Evolutionary conservation across 2,329 filamentous ascomycete genomes (phyloP).

Genomic region (Teratosphaeria epicoccoides): DNA sequence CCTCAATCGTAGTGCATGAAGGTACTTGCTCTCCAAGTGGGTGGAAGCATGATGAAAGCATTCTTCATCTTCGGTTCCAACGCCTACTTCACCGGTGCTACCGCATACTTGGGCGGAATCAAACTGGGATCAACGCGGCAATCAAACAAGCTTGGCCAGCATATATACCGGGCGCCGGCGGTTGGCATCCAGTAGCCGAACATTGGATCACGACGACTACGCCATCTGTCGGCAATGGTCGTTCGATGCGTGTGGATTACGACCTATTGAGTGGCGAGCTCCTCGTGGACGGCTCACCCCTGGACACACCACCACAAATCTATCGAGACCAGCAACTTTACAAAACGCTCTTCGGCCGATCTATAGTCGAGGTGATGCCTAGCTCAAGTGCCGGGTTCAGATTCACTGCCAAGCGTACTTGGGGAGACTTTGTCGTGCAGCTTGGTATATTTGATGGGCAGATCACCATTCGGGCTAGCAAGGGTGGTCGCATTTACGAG

Average conservation of each 20-base stretch:
- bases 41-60: background rate
- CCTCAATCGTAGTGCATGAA: slow-evolving; percentile 14
- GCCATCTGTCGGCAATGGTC: slow-evolving; percentile 20
- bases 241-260: slow-evolving; percentile 31
- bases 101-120: slow-evolving; percentile 3
- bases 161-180: slow-evolving; percentile 15
- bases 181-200: slow-evolving; percentile 7
- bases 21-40: slow-evolving; percentile 1
- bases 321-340: slow-evolving; percentile 38
- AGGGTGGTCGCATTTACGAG: slow-evolving; percentile 1
- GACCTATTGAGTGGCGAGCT: slow-evolving; percentile 40
- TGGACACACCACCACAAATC: slow-evolving; percentile 44
- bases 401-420: slow-evolving; percentile 33
- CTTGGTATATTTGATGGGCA: slow-evolving; percentile 37
- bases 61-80: slow-evolving; percentile 4
- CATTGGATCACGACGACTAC: slow-evolving; percentile 21
- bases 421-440: slow-evolving; percentile 40
- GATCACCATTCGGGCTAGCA: slow-evolving; percentile 29
- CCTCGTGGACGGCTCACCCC: slow-evolving; percentile 38
- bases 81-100: slow-evolving; percentile 13
- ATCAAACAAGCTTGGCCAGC: slow-evolving; percentile 33
- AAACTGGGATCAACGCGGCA: slow-evolving; percentile 9
- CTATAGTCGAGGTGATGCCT: slow-evolving; percentile 41
- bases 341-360: slow-evolving; percentile 43
- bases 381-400: slow-evolving; percentile 45